These are phyloP conservation scores for Pythium apleroticum DNA, from an alignment of 352 stramenopile genomes.

Conservation along the genomic window DNA sequence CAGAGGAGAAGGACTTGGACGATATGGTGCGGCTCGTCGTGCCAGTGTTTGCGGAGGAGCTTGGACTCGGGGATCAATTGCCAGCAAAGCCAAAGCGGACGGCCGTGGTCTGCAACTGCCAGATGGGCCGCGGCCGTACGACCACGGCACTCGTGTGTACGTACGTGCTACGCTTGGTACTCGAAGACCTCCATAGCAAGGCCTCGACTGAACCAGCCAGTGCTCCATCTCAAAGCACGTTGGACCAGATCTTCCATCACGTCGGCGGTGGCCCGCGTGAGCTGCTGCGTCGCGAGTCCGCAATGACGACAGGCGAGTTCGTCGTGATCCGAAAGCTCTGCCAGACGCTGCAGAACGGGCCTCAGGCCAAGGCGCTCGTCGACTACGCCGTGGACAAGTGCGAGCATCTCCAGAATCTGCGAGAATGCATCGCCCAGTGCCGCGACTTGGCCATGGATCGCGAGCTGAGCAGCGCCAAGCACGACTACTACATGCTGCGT, in stretches of 20 bases:
- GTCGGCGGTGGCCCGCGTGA: background rate
- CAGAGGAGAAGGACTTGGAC: conserved; percentile 89
- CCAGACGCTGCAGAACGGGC: conserved; percentile 69
- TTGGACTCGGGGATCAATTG: conserved; percentile 30
- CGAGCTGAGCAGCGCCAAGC: conserved; percentile 61
- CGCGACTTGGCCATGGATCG: conserved; percentile 74
- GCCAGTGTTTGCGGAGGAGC: conserved; percentile 63
- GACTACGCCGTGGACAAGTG: conserved; percentile 78
- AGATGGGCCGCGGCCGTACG: conserved; percentile 88
- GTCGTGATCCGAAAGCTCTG: conserved; percentile 76
- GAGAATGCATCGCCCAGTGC: conserved; percentile 81
- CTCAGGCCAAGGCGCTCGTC: conserved; percentile 57
- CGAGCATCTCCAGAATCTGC: conserved; percentile 84
- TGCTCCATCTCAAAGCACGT: conserved; percentile 6
- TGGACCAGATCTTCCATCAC: conserved; percentile 13
- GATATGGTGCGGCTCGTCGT: conserved; percentile 78
- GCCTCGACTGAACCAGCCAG: background rate
- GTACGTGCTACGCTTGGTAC: conserved; percentile 80
- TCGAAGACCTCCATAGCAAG: conserved; percentile 39
- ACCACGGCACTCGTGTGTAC: conserved; percentile 88
- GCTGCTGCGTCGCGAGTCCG: conserved; percentile 48
- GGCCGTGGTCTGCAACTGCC: conserved; percentile 88
- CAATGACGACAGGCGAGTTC: conserved; percentile 57
- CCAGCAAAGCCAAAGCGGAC: conserved; percentile 32
- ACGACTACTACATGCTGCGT: conserved; percentile 81